Evolutionary conservation across 768 basidiomycete genomes (phyloP).

Genomic region (Amanita polypyramis): DNA sequence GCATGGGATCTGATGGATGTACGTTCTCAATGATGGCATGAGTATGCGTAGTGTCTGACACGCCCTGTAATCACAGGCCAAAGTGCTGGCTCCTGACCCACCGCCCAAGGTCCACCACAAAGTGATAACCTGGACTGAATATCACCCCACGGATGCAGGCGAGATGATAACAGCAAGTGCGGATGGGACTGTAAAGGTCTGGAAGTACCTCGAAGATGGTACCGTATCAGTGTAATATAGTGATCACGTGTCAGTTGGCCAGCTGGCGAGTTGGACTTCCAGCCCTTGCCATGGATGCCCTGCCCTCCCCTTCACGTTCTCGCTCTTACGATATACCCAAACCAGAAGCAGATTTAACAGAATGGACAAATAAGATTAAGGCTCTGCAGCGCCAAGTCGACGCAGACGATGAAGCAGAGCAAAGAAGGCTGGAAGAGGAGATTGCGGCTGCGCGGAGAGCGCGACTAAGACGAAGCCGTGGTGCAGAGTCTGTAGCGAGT

Average conservation of each 20-base stretch:
- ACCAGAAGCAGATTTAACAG: conserved; percentile 59
- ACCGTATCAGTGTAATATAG: neutral
- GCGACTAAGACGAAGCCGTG: conserved; percentile 37
- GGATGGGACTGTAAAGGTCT: conserved; percentile 87
- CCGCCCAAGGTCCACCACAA: conserved; percentile 75
- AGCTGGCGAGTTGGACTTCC: neutral
- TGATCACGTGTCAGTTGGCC: conserved; percentile 3
- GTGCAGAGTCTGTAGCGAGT: conserved; percentile 16
- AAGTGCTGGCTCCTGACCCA: conserved; percentile 56
- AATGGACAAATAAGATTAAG: conserved; percentile 77
- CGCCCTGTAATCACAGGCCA: conserved; percentile 38
- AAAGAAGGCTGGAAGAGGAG: conserved; percentile 54
- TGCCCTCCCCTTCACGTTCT: neutral
- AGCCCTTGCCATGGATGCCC: neutral
- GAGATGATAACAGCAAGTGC: conserved; percentile 87
- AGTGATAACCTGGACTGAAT: conserved; percentile 86
- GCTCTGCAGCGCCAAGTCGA: conserved; percentile 75
- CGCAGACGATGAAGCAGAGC: conserved; percentile 70
- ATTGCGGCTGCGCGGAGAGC: conserved; percentile 47
- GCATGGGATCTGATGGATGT: conserved; percentile 92
- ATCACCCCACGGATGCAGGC: conserved; percentile 70
- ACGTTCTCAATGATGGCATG: conserved; percentile 12
- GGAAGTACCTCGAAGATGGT: conserved; percentile 40
- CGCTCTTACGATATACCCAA: conserved; percentile 32
- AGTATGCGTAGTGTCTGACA: conserved; percentile 7